Evolutionary conservation across 2,329 filamentous ascomycete species (phyloP).

Genomic region (Juglanconis juglandina): DNA sequence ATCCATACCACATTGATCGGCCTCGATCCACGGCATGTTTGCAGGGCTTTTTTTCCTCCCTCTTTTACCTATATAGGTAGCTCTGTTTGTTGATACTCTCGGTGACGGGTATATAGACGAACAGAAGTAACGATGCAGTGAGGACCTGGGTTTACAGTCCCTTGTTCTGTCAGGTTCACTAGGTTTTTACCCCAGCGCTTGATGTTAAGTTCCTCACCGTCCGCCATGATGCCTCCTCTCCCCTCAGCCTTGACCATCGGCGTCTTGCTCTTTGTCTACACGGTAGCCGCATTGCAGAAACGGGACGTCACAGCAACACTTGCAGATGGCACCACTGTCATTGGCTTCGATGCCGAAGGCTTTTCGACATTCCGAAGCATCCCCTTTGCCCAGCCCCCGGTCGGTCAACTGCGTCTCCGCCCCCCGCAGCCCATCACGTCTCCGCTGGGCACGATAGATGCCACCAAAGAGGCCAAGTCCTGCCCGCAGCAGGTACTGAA

Average conservation of each 20-base stretch:
- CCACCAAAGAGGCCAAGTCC: background rate
- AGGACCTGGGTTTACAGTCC: no score
- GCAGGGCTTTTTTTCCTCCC: no score
- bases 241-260: background rate
- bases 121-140: no score
- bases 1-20: no score
- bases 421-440: conserved; percentile 3
- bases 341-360: conserved; percentile 4
- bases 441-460: background rate
- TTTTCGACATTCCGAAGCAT: conserved; percentile 7
- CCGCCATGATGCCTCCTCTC: background rate
- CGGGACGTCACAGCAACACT: conserved; percentile 7
- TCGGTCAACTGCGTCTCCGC: conserved; percentile 4
- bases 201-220: no score
- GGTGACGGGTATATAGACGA: no score
- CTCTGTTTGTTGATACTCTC: no score
- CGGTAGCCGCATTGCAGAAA: background rate
- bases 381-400: conserved; percentile 5
- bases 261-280: background rate
- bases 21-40: no score
- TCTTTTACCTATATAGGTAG: no score
- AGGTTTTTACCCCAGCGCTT: no score
- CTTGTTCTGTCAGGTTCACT: no score
- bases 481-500: conserved; percentile 7
- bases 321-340: background rate